Conservation (phyloP, 2,329 filamentous ascomycete genomes). For the Plenodomus lindquistii region DNA sequence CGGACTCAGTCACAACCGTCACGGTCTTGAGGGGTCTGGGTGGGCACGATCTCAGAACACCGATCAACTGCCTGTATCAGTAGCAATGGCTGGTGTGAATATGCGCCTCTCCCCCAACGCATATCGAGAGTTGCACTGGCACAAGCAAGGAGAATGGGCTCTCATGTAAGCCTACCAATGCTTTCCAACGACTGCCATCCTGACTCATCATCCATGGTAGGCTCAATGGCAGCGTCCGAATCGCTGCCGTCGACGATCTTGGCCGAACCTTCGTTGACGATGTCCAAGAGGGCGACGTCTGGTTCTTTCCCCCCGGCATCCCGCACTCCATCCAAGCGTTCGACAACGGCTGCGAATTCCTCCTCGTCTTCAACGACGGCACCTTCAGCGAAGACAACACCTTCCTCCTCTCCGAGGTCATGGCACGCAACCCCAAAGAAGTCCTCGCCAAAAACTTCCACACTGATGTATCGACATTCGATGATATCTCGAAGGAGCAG, state of each 20-base stretch:
- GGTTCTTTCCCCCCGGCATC: slow-evolving; percentile 45
- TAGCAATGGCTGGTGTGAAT: slow-evolving; percentile 49
- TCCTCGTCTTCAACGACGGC: slow-evolving; percentile 60
- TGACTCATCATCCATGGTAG: neutral
- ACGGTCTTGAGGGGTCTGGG: slow-evolving; percentile 45
- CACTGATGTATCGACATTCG: slow-evolving; percentile 42
- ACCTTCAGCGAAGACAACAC: slow-evolving; percentile 63
- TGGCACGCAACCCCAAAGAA: slow-evolving; percentile 48
- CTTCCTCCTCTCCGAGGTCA: slow-evolving; percentile 60
- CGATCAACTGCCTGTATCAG: slow-evolving; percentile 45
- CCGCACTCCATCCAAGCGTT: slow-evolving; percentile 57
- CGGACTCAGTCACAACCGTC: slow-evolving; percentile 47
- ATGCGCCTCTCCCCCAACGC: slow-evolving; percentile 51
- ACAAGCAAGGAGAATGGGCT: slow-evolving; percentile 58
- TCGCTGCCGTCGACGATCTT: slow-evolving; percentile 57
- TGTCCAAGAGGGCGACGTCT: slow-evolving; percentile 47
- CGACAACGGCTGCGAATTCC: slow-evolving; percentile 55
- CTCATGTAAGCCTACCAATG: slow-evolving; percentile 44
- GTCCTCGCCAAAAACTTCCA: slow-evolving; percentile 51
- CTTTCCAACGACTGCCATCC: too few relatives aligned
- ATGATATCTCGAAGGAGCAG: slow-evolving; percentile 44
- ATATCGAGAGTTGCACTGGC: slow-evolving; percentile 68
- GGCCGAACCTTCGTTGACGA: slow-evolving; percentile 50
- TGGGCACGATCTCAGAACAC: slow-evolving; percentile 49
- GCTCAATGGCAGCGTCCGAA: slow-evolving; percentile 55